phyloP scores from a whole-genome alignment of 2,329 filamentous ascomycete genomes.

The Ophiostoma himal-ulmi region DNA sequence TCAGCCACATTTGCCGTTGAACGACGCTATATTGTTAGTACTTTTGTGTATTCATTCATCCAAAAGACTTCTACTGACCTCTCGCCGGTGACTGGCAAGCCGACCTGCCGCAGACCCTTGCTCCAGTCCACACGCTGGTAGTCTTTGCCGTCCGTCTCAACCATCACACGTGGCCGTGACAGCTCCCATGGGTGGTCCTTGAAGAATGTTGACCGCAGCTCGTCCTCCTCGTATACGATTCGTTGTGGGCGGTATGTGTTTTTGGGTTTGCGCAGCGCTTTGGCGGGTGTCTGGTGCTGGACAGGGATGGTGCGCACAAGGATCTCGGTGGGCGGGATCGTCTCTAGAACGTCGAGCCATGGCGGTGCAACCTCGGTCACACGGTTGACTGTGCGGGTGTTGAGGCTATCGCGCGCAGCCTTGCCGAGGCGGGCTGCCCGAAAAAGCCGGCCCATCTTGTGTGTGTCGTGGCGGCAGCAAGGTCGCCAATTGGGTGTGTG shows the following conservation, averaged over 20 bases:
- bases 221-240: constrained; percentile 78
- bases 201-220: constrained; percentile 75
- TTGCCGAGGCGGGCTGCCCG: constrained; percentile 41
- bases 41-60: not conserved
- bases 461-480: not conserved
- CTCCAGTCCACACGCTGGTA: constrained; percentile 73
- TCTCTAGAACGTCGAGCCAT: constrained; percentile 49
- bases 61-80: constrained; percentile 48
- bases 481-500: constrained; percentile 8
- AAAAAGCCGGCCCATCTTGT: constrained; percentile 25
- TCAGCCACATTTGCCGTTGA: constrained; percentile 83
- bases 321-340: constrained; percentile 54
- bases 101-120: constrained; percentile 63
- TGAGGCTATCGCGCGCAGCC: constrained; percentile 35
- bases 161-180: constrained; percentile 74
- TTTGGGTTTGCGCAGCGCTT: constrained; percentile 59
- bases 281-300: constrained; percentile 39
- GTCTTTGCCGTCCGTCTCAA: constrained; percentile 84
- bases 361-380: constrained; percentile 35
- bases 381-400: constrained; percentile 32
- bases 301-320: constrained; percentile 49
- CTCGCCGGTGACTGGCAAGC: constrained; percentile 75
- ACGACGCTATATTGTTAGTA: constrained; percentile 60
- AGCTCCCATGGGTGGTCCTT: constrained; percentile 96
- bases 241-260: constrained; percentile 73